Conservation (phyloP, 2,329 filamentous ascomycete species). For the Metarhizium rileyi region DNA sequence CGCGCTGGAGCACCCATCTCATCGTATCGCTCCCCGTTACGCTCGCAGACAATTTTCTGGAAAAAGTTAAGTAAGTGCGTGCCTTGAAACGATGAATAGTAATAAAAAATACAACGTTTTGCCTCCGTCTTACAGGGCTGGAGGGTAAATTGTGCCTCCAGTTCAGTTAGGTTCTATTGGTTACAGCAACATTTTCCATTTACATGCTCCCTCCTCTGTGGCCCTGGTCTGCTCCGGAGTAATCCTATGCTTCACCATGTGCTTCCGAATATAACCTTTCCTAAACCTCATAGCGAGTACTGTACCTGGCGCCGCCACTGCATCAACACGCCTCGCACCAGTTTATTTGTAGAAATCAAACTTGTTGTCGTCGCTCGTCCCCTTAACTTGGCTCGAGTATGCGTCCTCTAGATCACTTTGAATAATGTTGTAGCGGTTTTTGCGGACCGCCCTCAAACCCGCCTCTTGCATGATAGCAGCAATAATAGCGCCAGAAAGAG, state of each 20-base stretch:
- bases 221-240: background rate
- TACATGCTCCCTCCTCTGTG: background rate
- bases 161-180: background rate
- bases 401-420: slow-evolving; percentile 94
- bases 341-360: slow-evolving; percentile 86
- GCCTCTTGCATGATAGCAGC: slow-evolving; percentile 99
- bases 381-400: slow-evolving; percentile 95
- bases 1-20: no score
- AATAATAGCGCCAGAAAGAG: slow-evolving; percentile 88
- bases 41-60: no score
- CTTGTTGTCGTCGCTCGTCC: slow-evolving; percentile 53
- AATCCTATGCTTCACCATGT: background rate
- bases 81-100: background rate
- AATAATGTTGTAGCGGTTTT: slow-evolving; percentile 99
- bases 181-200: background rate
- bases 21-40: no score
- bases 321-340: background rate
- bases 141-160: background rate
- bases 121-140: background rate
- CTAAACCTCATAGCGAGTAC: background rate
- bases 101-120: background rate
- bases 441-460: slow-evolving; percentile 83
- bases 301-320: background rate
- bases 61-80: background rate
- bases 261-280: background rate